These are phyloP conservation scores for Vigna unguiculata DNA, from an alignment of 306 rosid genomes.

Conservation along the genomic window DNA sequence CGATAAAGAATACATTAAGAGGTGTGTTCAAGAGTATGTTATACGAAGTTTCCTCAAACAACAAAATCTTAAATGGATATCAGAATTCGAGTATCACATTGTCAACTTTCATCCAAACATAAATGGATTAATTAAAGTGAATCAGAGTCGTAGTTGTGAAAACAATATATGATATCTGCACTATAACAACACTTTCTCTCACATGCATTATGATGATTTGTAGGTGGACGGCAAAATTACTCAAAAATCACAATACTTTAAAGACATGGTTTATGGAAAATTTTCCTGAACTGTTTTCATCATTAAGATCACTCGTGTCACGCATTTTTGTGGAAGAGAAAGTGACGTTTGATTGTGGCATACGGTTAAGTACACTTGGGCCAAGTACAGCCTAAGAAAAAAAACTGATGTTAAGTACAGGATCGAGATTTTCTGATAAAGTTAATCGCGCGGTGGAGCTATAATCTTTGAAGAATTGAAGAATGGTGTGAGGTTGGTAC, in stretches of 20 bases:
- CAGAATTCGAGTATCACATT: too few relatives aligned
- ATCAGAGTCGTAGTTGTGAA: not conserved
- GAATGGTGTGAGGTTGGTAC: not conserved
- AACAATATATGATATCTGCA: not conserved
- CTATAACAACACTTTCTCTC: not conserved
- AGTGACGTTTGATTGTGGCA: not conserved
- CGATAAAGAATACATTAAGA: not conserved
- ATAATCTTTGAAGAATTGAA: not conserved
- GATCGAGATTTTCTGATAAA: not conserved
- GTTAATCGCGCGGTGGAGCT: not conserved
- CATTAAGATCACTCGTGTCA: not conserved
- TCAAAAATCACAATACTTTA: not conserved
- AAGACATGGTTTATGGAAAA: not conserved
- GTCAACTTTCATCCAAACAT: too few relatives aligned
- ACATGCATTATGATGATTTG: not conserved
- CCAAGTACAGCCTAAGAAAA: slow-evolving; percentile 12
- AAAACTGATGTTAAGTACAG: not conserved
- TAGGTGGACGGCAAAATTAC: not conserved
- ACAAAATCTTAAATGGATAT: too few relatives aligned
- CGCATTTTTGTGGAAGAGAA: not conserved
- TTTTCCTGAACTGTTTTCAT: slow-evolving; percentile 5
- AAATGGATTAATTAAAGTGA: not conserved
- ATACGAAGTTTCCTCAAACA: too few relatives aligned
- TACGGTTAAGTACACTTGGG: not conserved
- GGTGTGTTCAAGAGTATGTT: too few relatives aligned